phyloP scores from a whole-genome alignment of 2,329 filamentous ascomycete species.

The Aspergillus sp. region DNA sequence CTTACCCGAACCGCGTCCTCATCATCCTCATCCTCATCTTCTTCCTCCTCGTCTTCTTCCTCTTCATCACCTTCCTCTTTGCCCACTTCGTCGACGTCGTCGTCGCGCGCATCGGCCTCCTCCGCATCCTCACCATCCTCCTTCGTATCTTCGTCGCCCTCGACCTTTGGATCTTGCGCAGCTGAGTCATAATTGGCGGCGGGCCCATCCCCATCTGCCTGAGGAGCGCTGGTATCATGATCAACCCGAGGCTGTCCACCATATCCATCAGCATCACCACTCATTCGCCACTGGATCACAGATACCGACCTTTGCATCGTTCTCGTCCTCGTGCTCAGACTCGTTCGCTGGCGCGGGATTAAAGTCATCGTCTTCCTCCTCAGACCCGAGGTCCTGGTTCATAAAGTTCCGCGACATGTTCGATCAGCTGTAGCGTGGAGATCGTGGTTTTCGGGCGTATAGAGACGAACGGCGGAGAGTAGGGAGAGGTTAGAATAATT shows the following conservation, averaged over 20 bases:
- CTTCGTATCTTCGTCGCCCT: slow-evolving; percentile 24
- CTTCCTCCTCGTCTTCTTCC: slow-evolving; percentile 33
- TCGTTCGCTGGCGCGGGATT: slow-evolving; percentile 67
- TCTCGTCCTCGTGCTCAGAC: slow-evolving; percentile 59
- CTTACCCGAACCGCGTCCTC: slow-evolving; percentile 47
- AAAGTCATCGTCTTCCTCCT: slow-evolving; percentile 77
- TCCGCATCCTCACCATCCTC: slow-evolving; percentile 26
- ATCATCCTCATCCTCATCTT: slow-evolving; percentile 48
- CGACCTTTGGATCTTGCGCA: slow-evolving; percentile 16
- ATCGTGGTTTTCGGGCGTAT: too few relatives aligned
- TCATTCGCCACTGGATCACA: slow-evolving; percentile 6
- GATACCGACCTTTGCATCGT: slow-evolving; percentile 16
- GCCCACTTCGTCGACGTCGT: slow-evolving; percentile 46
- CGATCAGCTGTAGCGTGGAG: too few relatives aligned
- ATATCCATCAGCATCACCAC: slow-evolving; percentile 11
- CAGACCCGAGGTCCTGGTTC: slow-evolving; percentile 45
- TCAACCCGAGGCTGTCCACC: slow-evolving; percentile 17
- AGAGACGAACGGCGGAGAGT: too few relatives aligned
- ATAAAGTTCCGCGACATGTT: slow-evolving; percentile 37
- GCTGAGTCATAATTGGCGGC: slow-evolving; percentile 37
- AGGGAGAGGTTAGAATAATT: too few relatives aligned
- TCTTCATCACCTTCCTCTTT: slow-evolving; percentile 47
- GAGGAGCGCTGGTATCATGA: slow-evolving; percentile 1
- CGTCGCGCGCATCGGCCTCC: slow-evolving; percentile 39
- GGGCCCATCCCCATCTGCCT: slow-evolving; percentile 31